Conservation (phyloP, 805 yeast genomes). For the Kuraishia borneana region DNA sequence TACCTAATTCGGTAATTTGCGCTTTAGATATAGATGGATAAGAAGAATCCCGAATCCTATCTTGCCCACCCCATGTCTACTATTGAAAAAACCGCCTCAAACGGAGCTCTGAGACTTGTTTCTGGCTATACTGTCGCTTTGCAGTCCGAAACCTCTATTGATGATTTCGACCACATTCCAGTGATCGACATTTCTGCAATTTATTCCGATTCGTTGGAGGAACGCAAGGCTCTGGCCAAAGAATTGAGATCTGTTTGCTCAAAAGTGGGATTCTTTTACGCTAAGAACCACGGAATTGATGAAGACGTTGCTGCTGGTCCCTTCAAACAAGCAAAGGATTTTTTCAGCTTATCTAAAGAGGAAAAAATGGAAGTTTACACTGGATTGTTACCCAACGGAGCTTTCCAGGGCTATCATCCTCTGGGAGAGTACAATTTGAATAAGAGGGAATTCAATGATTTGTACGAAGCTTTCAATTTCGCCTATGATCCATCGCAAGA, state of each 20-base stretch:
- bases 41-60: too few relatives aligned
- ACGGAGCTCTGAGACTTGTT: too few relatives aligned
- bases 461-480: conserved; percentile 18
- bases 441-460: conserved; percentile 10
- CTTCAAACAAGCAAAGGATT: conserved; percentile 6
- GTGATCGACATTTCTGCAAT: too few relatives aligned
- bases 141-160: too few relatives aligned
- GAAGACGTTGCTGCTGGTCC: conserved; percentile 3
- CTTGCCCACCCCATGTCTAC: too few relatives aligned
- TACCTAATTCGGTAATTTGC: too few relatives aligned
- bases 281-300: conserved; percentile 14
- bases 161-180: too few relatives aligned
- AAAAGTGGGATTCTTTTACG: conserved; percentile 15
- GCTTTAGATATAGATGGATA: too few relatives aligned
- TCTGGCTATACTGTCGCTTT: too few relatives aligned
- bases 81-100: too few relatives aligned
- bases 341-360: conserved; percentile 10
- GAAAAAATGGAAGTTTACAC: conserved; percentile 16
- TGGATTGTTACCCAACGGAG: conserved; percentile 10
- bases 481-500: conserved; percentile 11
- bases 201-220: too few relatives aligned
- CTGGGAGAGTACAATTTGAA: conserved; percentile 10
- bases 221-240: too few relatives aligned
- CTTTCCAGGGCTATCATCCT: conserved; percentile 15
- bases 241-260: conserved; percentile 9